Evolutionary conservation across 179 eudicot species (phyloP).

Genomic region (Vitellaria paradoxa): DNA sequence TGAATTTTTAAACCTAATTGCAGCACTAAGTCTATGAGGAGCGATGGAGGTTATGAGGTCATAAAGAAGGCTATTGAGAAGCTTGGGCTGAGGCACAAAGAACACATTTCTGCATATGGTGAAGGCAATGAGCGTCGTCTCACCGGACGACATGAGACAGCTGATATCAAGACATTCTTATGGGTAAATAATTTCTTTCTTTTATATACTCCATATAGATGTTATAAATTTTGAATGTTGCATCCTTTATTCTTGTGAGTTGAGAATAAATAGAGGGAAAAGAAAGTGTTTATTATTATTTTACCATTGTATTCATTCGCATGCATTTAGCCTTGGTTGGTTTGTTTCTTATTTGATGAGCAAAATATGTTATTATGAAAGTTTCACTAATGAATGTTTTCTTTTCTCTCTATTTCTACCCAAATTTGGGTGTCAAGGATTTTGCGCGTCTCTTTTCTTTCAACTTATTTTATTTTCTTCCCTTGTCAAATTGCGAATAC

Average conservation of each 20-base stretch:
- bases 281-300: no score
- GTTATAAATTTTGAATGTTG: background rate
- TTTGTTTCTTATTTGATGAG: no score
- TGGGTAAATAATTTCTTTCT: slow-evolving; percentile 50
- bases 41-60: slow-evolving; percentile 79
- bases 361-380: no score
- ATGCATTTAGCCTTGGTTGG: no score
- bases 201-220: background rate
- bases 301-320: no score
- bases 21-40: slow-evolving; percentile 94
- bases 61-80: slow-evolving; percentile 88
- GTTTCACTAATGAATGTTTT: no score
- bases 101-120: slow-evolving; percentile 95
- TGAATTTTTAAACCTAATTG: slow-evolving; percentile 3
- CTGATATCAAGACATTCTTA: slow-evolving; percentile 69
- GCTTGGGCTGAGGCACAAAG: slow-evolving; percentile 77
- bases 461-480: no score
- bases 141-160: slow-evolving; percentile 91
- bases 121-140: slow-evolving; percentile 97
- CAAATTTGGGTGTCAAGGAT: no score
- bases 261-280: no score
- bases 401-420: no score
- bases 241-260: background rate
- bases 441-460: no score
- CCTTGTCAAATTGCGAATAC: no score